phyloP scores from a whole-genome alignment of 352 stramenopile species.

The Phytophthora melonis region DNA sequence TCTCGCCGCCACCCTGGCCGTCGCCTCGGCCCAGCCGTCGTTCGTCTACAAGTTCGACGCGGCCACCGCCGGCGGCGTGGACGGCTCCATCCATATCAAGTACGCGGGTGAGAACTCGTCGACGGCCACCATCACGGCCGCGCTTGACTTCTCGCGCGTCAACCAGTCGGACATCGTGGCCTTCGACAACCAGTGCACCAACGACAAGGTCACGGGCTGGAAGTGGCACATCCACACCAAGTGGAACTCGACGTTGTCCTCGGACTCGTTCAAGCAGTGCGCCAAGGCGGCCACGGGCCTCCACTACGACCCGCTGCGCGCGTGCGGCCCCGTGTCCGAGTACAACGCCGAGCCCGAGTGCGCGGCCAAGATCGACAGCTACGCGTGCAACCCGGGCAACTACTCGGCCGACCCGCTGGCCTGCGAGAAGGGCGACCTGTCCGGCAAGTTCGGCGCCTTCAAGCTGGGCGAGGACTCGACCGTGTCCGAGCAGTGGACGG shows the following conservation, averaged over 20 bases:
- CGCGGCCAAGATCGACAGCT: slow-evolving; percentile 42
- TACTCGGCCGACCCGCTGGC: slow-evolving; percentile 48
- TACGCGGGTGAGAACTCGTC: slow-evolving; percentile 43
- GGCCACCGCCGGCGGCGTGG: slow-evolving; percentile 38
- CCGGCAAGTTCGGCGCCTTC: slow-evolving; percentile 64
- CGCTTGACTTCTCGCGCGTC: slow-evolving; percentile 54
- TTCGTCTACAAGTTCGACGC: slow-evolving; percentile 60
- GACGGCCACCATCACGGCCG: slow-evolving; percentile 42
- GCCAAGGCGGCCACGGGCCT: slow-evolving; percentile 51
- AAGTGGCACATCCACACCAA: slow-evolving; percentile 73
- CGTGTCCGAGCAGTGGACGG: slow-evolving; percentile 44
- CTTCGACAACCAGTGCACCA: slow-evolving; percentile 51
- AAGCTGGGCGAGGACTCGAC: slow-evolving; percentile 32
- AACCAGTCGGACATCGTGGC: slow-evolving; percentile 32
- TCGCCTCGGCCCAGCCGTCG: slow-evolving; percentile 28
- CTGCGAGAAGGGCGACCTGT: slow-evolving; percentile 69
- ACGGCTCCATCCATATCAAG: slow-evolving; percentile 49
- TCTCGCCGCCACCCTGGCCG: slow-evolving; percentile 18
- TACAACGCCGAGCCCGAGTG: slow-evolving; percentile 40
- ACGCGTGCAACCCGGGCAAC: slow-evolving; percentile 50
- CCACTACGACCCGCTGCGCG: slow-evolving; percentile 62
- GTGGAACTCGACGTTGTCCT: slow-evolving; percentile 47
- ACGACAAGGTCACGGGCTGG: slow-evolving; percentile 43
- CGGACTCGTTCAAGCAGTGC: slow-evolving; percentile 54
- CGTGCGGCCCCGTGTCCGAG: slow-evolving; percentile 61